These are phyloP conservation scores for Chalara sp. DNA, from an alignment of 2,329 filamentous ascomycete genomes.

Conservation along the genomic window DNA sequence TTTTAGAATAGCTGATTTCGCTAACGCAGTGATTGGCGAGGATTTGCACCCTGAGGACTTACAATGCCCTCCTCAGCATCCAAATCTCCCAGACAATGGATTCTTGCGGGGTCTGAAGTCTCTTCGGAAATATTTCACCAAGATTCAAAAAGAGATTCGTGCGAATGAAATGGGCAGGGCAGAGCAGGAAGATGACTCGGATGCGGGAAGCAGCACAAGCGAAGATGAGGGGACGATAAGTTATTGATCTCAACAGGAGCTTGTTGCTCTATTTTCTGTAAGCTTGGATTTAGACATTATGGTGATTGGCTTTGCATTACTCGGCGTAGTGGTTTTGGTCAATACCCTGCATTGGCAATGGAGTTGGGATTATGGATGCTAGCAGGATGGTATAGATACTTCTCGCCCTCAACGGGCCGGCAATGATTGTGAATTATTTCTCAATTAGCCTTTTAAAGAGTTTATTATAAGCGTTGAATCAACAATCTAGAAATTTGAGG, in stretches of 20 bases:
- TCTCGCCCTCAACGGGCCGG: constrained; percentile 6
- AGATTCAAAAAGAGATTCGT: constrained; percentile 73
- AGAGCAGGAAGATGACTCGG: constrained; percentile 1
- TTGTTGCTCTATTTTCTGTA: neutral
- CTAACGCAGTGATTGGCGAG: constrained; percentile 89
- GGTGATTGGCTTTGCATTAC: constrained; percentile 1
- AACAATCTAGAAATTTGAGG: too few species aligned
- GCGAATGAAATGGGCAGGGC: constrained; percentile 25
- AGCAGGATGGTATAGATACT: neutral
- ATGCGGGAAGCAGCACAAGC: constrained; percentile 5
- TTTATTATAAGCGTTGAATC: too few species aligned
- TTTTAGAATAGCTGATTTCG: constrained; percentile 97
- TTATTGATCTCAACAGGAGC: constrained; percentile 12
- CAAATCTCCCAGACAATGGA: constrained; percentile 74
- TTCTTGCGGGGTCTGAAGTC: constrained; percentile 81
- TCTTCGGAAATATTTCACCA: constrained; percentile 75
- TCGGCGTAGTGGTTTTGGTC: constrained; percentile 9
- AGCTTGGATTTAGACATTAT: neutral
- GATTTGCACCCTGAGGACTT: constrained; percentile 53
- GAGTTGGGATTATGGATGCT: constrained; percentile 3
- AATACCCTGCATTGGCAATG: constrained; percentile 19
- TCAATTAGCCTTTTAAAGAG: neutral
- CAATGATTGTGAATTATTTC: neutral
- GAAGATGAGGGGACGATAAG: constrained; percentile 21
- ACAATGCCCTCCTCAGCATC: constrained; percentile 75